These are phyloP conservation scores for Paramecium tetraurelia DNA, from an alignment of 73 alveolate species.

Conservation along the genomic window DNA sequence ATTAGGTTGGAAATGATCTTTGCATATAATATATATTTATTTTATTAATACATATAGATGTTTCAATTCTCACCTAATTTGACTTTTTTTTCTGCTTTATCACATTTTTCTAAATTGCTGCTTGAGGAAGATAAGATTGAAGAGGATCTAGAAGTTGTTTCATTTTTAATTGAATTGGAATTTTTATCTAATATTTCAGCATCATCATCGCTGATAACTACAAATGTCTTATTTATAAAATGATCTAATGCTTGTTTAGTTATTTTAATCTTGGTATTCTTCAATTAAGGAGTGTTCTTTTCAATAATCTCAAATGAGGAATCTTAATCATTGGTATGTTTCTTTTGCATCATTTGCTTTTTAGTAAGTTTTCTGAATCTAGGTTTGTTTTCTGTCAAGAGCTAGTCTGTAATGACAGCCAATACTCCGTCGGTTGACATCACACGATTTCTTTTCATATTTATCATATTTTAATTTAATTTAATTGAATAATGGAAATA, in stretches of 20 bases:
- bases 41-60: background rate
- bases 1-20: background rate
- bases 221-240: background rate
- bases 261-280: background rate
- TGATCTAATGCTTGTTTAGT: background rate
- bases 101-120: background rate
- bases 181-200: background rate
- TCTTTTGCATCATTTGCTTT: background rate
- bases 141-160: background rate
- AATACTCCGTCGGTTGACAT: slow-evolving; percentile 42
- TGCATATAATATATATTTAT: background rate
- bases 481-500: background rate
- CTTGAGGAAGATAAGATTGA: background rate
- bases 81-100: background rate
- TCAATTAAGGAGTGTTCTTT: background rate
- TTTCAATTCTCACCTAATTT: background rate
- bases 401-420: background rate
- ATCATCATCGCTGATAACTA: background rate
- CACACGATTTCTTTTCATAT: slow-evolving; percentile 16
- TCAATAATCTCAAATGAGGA: background rate
- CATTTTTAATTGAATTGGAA: background rate
- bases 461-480: background rate
- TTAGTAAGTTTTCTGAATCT: background rate
- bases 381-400: background rate
- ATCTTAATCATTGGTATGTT: background rate